Percentiles rank a stretch among this genome's conserved stretches.
Evolutionary conservation across 176 grass and related monocot genomes (phyloP).

Genomic region (Miscanthus lutarioriparius): DNA sequence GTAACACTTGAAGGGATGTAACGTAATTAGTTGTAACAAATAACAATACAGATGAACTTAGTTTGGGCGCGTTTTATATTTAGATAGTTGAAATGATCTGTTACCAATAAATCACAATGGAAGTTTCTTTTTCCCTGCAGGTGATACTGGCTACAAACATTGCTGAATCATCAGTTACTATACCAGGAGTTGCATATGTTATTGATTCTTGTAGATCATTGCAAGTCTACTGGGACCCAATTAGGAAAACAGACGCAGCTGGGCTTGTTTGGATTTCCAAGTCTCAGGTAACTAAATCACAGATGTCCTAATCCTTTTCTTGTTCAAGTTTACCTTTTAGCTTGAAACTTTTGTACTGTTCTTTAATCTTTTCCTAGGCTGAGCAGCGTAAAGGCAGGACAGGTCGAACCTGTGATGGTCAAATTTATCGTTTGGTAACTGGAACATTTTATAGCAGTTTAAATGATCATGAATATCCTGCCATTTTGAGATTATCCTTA

Average conservation of each 20-base stretch:
- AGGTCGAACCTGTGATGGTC: constrained; percentile 86
- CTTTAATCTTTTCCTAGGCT: constrained; percentile 51
- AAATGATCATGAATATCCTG: constrained; percentile 81
- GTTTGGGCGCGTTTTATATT: background rate
- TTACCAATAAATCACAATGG: constrained; percentile 12
- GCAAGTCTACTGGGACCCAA: constrained; percentile 82
- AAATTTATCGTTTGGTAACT: constrained; percentile 72
- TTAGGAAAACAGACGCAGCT: constrained; percentile 65
- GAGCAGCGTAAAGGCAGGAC: constrained; percentile 95
- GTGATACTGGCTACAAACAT: constrained; percentile 97
- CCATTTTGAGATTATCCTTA: constrained; percentile 84
- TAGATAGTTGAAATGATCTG: background rate
- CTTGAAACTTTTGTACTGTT: constrained; percentile 1
- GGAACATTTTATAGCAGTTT: constrained; percentile 73
- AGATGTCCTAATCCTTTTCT: constrained; percentile 19
- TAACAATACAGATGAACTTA: background rate
- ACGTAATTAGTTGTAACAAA: background rate
- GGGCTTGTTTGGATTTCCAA: constrained; percentile 89
- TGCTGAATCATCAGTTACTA: constrained; percentile 95
- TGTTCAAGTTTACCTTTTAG: constrained; percentile 24
- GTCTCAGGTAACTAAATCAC: constrained; percentile 61
- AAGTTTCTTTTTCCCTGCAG: constrained; percentile 45
- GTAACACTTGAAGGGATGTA: background rate
- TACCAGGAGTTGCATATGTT: constrained; percentile 82
- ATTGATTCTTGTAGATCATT: constrained; percentile 94